A percentile compares a stretch with the other conserved stretches of the same genome.
Conservation (phyloP, 2,329 filamentous ascomycete genomes). For the Penicillium sp. region DNA sequence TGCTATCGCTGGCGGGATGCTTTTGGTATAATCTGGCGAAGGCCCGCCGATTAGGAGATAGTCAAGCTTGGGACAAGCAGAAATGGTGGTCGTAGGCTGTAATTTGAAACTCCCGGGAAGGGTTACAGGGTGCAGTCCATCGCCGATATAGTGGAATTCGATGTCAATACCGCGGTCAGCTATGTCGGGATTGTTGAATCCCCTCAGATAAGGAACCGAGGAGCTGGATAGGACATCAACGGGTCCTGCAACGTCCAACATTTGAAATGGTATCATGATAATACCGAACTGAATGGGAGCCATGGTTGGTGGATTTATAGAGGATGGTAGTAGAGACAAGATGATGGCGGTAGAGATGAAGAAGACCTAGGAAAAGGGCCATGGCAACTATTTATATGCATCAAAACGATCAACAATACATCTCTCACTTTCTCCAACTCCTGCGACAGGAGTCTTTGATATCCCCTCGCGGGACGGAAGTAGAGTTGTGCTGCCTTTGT, state of each 20-base stretch:
- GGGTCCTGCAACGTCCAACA: not conserved
- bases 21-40: not conserved
- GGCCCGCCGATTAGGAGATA: not conserved
- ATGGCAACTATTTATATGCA: not conserved
- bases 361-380: not conserved
- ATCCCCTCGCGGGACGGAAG: not conserved
- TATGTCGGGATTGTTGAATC: not conserved
- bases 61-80: not conserved
- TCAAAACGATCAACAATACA: too few species aligned
- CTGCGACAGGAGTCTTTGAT: not conserved
- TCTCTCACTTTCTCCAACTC: not conserved
- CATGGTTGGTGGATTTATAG: not conserved
- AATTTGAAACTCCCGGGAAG: not conserved
- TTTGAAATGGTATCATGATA: not conserved
- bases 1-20: not conserved
- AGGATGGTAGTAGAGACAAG: not conserved
- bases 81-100: not conserved
- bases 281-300: not conserved
- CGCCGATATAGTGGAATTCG: not conserved
- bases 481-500: not conserved
- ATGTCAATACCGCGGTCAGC: constrained; percentile 1
- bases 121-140: not conserved
- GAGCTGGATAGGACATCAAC: not conserved
- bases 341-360: not conserved
- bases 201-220: not conserved